A percentile compares a stretch with the other conserved stretches of the same genome.
These are phyloP conservation scores for Suillus discolor DNA, from an alignment of 768 basidiomycete species.

Conservation along the genomic window DNA sequence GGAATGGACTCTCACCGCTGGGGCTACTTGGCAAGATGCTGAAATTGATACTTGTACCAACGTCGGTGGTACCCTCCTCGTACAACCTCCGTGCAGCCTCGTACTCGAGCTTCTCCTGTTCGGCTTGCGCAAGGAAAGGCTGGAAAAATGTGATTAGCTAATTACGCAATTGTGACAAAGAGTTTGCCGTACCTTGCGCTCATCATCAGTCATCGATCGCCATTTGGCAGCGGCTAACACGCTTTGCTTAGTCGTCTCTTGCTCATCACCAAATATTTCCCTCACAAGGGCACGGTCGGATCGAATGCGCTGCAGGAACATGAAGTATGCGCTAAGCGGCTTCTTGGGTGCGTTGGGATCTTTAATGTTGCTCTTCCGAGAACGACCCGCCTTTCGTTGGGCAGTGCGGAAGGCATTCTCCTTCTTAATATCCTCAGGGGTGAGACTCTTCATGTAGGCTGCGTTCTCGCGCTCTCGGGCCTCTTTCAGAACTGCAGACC, in stretches of 20 bases:
- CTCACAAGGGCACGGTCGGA: constrained; percentile 73
- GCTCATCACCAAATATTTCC: constrained; percentile 87
- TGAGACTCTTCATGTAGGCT: constrained; percentile 85
- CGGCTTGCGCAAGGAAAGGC: constrained; percentile 93
- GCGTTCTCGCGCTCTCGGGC: constrained; percentile 79
- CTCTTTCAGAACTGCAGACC: constrained; percentile 84
- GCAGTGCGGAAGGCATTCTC: constrained; percentile 92
- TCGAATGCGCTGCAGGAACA: constrained; percentile 91
- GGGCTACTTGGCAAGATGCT: constrained; percentile 76
- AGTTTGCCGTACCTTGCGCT: constrained; percentile 72
- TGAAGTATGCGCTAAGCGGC: constrained; percentile 91
- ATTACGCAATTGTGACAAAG: constrained; percentile 7
- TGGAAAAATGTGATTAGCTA: constrained; percentile 34
- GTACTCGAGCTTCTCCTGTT: constrained; percentile 94
- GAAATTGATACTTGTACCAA: constrained; percentile 78
- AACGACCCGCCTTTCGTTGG: constrained; percentile 92
- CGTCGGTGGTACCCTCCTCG: constrained; percentile 76
- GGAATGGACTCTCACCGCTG: constrained; percentile 42
- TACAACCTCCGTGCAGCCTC: constrained; percentile 84
- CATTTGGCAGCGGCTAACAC: constrained; percentile 91
- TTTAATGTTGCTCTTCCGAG: constrained; percentile 91
- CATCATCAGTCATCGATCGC: constrained; percentile 91
- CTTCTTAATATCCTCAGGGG: constrained; percentile 92
- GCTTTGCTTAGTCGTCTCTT: constrained; percentile 93
- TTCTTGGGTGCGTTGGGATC: constrained; percentile 98